A percentile compares a stretch with the other conserved stretches of the same genome.
Conservation (phyloP, 2,329 filamentous ascomycete genomes). For the Hypomyces perniciosus region DNA sequence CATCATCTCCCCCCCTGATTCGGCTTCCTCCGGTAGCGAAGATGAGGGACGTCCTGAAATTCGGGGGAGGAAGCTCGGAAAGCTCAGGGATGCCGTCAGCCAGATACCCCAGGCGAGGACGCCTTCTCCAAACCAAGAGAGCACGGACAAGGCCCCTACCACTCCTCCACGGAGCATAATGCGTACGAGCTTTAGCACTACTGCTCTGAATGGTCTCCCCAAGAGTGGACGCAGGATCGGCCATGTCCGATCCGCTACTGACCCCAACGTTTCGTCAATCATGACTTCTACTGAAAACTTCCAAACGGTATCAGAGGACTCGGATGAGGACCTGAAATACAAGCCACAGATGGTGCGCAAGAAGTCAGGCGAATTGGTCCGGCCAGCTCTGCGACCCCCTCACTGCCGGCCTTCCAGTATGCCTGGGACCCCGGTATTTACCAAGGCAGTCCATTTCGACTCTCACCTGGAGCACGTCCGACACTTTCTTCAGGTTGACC, state of each 20-base stretch:
- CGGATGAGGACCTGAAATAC: conserved; percentile 51
- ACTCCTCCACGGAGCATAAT: conserved; percentile 19
- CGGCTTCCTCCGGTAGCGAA: conserved; percentile 72
- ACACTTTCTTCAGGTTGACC: conserved; percentile 90
- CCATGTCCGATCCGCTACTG: conserved; percentile 51
- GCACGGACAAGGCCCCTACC: not conserved
- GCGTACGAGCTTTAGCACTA: conserved; percentile 44
- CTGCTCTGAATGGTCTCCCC: conserved; percentile 37
- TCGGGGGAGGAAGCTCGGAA: conserved; percentile 45
- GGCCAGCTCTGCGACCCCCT: conserved; percentile 77
- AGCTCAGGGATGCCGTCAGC: conserved; percentile 72
- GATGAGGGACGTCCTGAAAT: conserved; percentile 58
- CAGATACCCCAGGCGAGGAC: conserved; percentile 53
- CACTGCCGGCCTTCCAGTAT: conserved; percentile 85
- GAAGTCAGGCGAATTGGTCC: conserved; percentile 94
- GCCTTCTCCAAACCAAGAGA: conserved; percentile 38
- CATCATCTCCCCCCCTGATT: conserved; percentile 88
- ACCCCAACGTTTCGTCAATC: conserved; percentile 42
- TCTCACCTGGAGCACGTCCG: conserved; percentile 92
- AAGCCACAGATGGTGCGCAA: conserved; percentile 95
- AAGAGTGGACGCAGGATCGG: conserved; percentile 36
- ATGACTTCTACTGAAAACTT: conserved; percentile 47
- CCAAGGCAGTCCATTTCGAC: conserved; percentile 98
- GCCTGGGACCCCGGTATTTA: conserved; percentile 93
- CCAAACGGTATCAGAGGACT: conserved; percentile 52